Evolutionary conservation across 208 protist genomes (phyloP).

Genomic region (Leishmania braziliensis): DNA sequence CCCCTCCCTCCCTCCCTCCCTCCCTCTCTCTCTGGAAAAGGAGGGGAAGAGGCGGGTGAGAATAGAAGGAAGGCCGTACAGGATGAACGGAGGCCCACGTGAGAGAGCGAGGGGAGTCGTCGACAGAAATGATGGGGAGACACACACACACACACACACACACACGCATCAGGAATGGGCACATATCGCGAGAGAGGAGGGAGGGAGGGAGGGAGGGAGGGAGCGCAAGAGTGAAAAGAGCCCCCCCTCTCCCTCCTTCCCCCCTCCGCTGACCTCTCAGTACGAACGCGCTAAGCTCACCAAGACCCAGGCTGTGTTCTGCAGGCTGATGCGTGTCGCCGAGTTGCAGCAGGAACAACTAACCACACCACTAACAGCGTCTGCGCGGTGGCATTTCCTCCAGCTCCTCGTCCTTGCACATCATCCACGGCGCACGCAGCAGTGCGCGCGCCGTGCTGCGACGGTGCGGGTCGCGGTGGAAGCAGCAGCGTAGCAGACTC

Average conservation of each 20-base stretch:
- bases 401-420: slow-evolving; percentile 56
- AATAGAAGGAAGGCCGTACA: background rate
- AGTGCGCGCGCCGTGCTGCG: slow-evolving; percentile 63
- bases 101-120: background rate
- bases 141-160: slow-evolving; percentile 10
- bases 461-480: slow-evolving; percentile 54
- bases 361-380: background rate
- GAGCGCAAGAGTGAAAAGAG: background rate
- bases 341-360: background rate
- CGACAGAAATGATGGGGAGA: background rate
- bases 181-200: background rate
- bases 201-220: background rate
- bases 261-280: background rate
- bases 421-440: slow-evolving; percentile 74
- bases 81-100: background rate
- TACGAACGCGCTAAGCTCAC: background rate
- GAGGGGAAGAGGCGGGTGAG: background rate
- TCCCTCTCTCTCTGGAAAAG: background rate
- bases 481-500: slow-evolving; percentile 61
- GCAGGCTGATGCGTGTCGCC: background rate
- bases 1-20: background rate
- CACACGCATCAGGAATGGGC: background rate
- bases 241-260: background rate
- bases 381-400: slow-evolving; percentile 50
- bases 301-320: background rate